A percentile compares a stretch with the other conserved stretches of the same genome.
Evolutionary conservation across 257 asterid species (phyloP).

Genomic region (Penstemon davidsonii): DNA sequence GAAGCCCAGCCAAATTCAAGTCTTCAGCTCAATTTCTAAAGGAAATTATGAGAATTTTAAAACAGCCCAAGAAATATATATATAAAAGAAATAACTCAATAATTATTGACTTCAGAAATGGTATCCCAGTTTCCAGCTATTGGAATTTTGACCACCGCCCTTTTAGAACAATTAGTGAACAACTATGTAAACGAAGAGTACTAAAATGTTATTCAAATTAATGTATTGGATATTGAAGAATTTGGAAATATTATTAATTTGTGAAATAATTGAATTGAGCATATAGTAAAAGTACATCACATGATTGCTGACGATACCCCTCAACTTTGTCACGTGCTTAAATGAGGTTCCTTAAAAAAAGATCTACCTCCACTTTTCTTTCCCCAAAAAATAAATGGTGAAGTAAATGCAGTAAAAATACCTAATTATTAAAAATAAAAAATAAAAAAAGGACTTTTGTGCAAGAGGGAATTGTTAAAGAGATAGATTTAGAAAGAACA

Average conservation of each 20-base stretch:
- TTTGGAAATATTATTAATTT: not conserved
- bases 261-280: slow-evolving; percentile 16
- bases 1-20: not conserved
- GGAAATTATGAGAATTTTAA: not conserved
- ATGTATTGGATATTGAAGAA: not conserved
- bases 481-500: slow-evolving; percentile 7
- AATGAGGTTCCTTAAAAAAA: slow-evolving; percentile 19
- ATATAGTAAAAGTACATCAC: slow-evolving; percentile 46
- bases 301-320: slow-evolving; percentile 70
- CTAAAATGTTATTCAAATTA: not conserved
- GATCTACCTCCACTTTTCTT: slow-evolving; percentile 10
- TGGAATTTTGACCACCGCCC: slow-evolving; percentile 43
- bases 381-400: slow-evolving; percentile 2
- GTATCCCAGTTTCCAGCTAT: slow-evolving; percentile 46
- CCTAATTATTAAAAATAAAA: slow-evolving; percentile 20
- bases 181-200: slow-evolving; percentile 19
- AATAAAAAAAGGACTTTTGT: slow-evolving; percentile 11
- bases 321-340: slow-evolving; percentile 78
- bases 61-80: not conserved
- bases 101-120: slow-evolving; percentile 16
- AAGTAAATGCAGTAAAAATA: not conserved
- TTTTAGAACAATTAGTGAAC: slow-evolving; percentile 29
- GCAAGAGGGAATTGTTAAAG: not conserved
- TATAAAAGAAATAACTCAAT: not conserved
- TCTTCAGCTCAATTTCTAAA: not conserved